These are phyloP conservation scores for Solanum piurae DNA, from an alignment of 257 asterid species.

Conservation along the genomic window DNA sequence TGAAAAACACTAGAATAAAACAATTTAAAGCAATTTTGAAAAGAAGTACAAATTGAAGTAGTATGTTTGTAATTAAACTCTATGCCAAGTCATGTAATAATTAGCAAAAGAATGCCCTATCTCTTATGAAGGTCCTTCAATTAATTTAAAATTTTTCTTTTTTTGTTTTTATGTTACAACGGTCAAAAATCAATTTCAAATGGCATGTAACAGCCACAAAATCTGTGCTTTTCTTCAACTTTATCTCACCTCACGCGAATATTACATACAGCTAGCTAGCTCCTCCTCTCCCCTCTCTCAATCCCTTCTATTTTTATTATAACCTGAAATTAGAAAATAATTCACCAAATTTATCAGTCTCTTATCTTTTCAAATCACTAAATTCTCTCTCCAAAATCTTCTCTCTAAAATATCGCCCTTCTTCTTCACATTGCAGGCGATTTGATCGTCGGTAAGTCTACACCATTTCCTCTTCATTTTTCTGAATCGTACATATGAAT, in stretches of 20 bases:
- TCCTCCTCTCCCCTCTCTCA: background rate
- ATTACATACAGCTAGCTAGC: background rate
- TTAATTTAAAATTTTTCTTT: background rate
- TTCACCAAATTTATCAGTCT: constrained; percentile 2
- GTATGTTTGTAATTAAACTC: background rate
- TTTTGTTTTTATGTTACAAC: constrained; percentile 16
- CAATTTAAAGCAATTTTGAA: background rate
- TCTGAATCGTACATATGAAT: background rate
- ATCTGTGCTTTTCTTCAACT: background rate
- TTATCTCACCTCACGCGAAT: background rate
- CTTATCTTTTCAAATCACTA: constrained; percentile 1
- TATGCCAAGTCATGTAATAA: constrained; percentile 4
- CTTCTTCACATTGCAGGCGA: constrained; percentile 23
- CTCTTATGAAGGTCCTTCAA: background rate
- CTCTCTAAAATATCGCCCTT: background rate
- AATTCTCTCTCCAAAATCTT: background rate
- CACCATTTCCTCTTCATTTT: background rate
- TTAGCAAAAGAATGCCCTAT: background rate
- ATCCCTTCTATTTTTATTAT: background rate
- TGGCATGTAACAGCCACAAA: constrained; percentile 47
- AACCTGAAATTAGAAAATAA: background rate
- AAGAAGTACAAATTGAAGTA: background rate
- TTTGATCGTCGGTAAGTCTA: constrained; percentile 18
- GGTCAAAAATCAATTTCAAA: constrained; percentile 33
- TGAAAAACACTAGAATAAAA: no score